Evolutionary conservation across 768 basidiomycete species (phyloP).

Genomic region (Kwoniella dendrophila): DNA sequence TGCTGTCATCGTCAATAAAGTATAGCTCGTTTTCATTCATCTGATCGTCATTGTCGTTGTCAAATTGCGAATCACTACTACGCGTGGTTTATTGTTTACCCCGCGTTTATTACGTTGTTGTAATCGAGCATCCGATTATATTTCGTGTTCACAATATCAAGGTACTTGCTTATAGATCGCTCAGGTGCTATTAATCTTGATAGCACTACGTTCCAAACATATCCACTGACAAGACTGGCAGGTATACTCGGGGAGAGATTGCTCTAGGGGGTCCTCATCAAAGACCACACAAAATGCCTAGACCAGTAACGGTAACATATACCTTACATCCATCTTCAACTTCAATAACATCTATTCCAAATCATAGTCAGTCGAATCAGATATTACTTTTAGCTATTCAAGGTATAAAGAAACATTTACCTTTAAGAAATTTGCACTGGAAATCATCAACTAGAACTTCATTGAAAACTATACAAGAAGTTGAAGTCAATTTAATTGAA

Average conservation of each 20-base stretch:
- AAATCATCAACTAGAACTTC: conserved; percentile 71
- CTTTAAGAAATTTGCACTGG: conserved; percentile 91
- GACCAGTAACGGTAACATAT: conserved; percentile 42
- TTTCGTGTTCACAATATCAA: not conserved
- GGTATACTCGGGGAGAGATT: not conserved
- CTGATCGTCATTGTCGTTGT: not conserved
- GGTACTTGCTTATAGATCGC: not conserved
- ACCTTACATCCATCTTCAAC: conserved; percentile 39
- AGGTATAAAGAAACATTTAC: conserved; percentile 58
- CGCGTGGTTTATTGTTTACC: conserved; percentile 7
- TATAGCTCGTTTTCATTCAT: not conserved
- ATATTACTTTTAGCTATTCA: conserved; percentile 19
- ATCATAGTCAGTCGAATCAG: conserved; percentile 9
- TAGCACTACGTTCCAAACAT: too few species aligned
- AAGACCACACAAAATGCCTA: conserved; percentile 18
- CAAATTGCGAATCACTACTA: not conserved
- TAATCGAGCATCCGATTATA: too few species aligned
- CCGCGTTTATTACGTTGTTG: conserved; percentile 1
- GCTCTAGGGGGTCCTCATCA: not conserved
- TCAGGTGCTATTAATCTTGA: not conserved
- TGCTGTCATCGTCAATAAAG: not conserved
- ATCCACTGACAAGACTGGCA: too few species aligned
- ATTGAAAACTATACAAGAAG: conserved; percentile 82
- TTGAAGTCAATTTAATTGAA: conserved; percentile 71
- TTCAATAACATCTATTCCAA: conserved; percentile 17